These are phyloP conservation scores for Neotropicomus parvogracilis DNA, from an alignment of 1,284 basidiomycete genomes.

Conservation along the genomic window DNA sequence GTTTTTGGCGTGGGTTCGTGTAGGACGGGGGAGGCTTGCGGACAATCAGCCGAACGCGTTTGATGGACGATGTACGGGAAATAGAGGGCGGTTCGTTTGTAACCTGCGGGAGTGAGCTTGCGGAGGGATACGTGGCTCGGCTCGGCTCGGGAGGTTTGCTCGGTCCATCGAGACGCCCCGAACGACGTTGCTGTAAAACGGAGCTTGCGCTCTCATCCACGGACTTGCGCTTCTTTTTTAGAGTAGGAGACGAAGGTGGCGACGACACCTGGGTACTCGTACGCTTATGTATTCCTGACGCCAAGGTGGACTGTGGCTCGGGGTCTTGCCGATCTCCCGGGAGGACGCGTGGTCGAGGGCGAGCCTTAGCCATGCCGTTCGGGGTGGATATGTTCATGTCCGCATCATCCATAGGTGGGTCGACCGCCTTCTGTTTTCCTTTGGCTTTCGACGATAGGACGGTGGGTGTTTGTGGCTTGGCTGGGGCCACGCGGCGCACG, in stretches of 20 bases:
- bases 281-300: slow-evolving; percentile 19
- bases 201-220: slow-evolving; percentile 8
- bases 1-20: slow-evolving; percentile 67
- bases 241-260: slow-evolving; percentile 19
- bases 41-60: slow-evolving; percentile 68
- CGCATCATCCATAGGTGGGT: slow-evolving; percentile 34
- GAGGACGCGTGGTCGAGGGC: slow-evolving; percentile 6
- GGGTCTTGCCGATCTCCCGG: slow-evolving; percentile 8
- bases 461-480: slow-evolving; percentile 1
- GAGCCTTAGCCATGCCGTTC: slow-evolving; percentile 17
- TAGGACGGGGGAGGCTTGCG: slow-evolving; percentile 56
- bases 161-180: slow-evolving; percentile 23
- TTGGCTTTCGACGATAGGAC: slow-evolving; percentile 29
- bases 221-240: slow-evolving; percentile 28
- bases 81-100: slow-evolving; percentile 4
- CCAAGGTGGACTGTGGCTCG: slow-evolving; percentile 13
- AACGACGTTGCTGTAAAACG: slow-evolving; percentile 17
- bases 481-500: slow-evolving; percentile 10
- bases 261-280: slow-evolving; percentile 11
- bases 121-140: not conserved
- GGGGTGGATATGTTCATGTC: slow-evolving; percentile 6
- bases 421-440: slow-evolving; percentile 33
- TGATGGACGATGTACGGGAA: slow-evolving; percentile 36
- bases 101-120: not conserved
- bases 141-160: slow-evolving; percentile 16